Conservation (phyloP, 768 basidiomycete species). For the Tylopilus intermedius region DNA sequence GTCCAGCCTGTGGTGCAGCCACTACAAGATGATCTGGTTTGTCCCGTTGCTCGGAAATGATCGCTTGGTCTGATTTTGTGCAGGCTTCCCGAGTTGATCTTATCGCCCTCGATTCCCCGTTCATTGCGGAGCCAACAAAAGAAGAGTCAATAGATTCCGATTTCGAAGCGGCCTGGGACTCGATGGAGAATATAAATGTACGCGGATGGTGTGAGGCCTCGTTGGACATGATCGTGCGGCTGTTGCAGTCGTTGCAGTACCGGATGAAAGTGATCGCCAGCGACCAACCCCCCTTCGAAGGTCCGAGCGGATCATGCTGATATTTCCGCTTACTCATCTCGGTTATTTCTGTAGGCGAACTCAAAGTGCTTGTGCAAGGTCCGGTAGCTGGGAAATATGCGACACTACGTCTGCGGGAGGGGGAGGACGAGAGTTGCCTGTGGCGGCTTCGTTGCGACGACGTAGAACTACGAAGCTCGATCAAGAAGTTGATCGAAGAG, state of each 20-base stretch:
- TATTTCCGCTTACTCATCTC: neutral
- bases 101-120: slow-evolving; percentile 72
- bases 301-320: slow-evolving; percentile 31
- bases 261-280: slow-evolving; percentile 48
- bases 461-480: slow-evolving; percentile 34
- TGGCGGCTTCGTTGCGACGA: slow-evolving; percentile 64
- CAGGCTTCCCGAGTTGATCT: slow-evolving; percentile 48
- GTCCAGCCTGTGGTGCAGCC: neutral
- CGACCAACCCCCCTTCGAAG: slow-evolving; percentile 57
- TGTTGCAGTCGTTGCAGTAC: slow-evolving; percentile 45
- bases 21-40: slow-evolving; percentile 19
- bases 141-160: slow-evolving; percentile 25
- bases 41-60: slow-evolving; percentile 2
- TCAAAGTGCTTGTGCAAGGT: slow-evolving; percentile 51
- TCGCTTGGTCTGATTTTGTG: slow-evolving; percentile 11
- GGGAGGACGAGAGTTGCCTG: slow-evolving; percentile 65
- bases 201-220: slow-evolving; percentile 69
- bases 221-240: slow-evolving; percentile 49
- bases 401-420: slow-evolving; percentile 53
- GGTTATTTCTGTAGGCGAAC: slow-evolving; percentile 44
- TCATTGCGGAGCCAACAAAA: slow-evolving; percentile 43
- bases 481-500: slow-evolving; percentile 41
- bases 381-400: slow-evolving; percentile 25
- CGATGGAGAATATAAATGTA: slow-evolving; percentile 38
- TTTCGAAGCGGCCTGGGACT: slow-evolving; percentile 58